Evolutionary conservation across 306 rosid species (phyloP).

Genomic region (Lathyrus oleraceus): DNA sequence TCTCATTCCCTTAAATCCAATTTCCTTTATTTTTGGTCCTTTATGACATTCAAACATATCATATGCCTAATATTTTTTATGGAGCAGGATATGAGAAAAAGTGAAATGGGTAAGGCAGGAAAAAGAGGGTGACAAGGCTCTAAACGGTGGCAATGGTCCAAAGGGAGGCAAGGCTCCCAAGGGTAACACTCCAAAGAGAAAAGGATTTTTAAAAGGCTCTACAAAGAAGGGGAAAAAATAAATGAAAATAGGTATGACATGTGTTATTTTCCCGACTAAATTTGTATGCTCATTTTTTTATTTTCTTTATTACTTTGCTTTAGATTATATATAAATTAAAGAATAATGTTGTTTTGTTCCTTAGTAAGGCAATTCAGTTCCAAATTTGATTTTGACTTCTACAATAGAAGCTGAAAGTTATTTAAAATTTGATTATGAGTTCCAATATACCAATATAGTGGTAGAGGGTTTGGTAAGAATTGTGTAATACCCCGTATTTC

Average conservation of each 20-base stretch:
- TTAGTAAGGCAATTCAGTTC: neutral
- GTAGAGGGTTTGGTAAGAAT: neutral
- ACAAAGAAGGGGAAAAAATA: slow-evolving; percentile 48
- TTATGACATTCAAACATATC: neutral
- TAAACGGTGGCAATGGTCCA: slow-evolving; percentile 38
- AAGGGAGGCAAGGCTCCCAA: neutral
- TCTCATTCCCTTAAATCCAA: neutral
- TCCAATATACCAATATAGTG: neutral
- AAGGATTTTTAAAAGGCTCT: slow-evolving; percentile 58
- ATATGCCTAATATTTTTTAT: slow-evolving; percentile 32
- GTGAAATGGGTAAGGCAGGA: slow-evolving; percentile 47
- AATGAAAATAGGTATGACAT: slow-evolving; percentile 31
- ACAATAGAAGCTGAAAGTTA: neutral
- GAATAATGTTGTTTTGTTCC: slow-evolving; percentile 4
- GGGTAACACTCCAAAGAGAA: slow-evolving; percentile 50
- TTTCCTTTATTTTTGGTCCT: neutral
- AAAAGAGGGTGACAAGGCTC: slow-evolving; percentile 49
- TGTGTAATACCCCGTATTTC: no score
- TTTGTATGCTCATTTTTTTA: slow-evolving; percentile 25
- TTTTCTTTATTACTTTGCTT: neutral
- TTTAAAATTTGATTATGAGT: neutral
- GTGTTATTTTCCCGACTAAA: neutral
- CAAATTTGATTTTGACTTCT: neutral
- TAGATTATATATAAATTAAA: slow-evolving; percentile 8
- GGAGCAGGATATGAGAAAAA: slow-evolving; percentile 76